phyloP scores from a whole-genome alignment of 352 stramenopile genomes.

The Bremia lactucae region DNA sequence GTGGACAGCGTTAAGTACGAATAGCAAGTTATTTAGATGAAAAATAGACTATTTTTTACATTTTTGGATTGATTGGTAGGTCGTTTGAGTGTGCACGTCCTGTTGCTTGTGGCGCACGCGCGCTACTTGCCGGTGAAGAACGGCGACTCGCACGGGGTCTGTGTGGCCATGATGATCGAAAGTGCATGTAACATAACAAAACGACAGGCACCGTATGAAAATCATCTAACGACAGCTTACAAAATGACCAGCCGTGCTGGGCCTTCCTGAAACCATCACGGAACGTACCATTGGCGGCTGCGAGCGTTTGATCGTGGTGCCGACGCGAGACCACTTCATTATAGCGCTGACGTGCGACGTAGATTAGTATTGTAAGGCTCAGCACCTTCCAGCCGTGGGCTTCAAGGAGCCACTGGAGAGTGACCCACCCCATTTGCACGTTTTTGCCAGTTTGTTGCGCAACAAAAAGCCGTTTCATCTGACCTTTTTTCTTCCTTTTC shows the following conservation, averaged over 20 bases:
- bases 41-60: too few relatives aligned
- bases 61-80: too few relatives aligned
- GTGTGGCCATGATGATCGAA: background rate
- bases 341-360: constrained; percentile 20
- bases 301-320: constrained; percentile 25
- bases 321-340: constrained; percentile 15
- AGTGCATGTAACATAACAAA: constrained; percentile 7
- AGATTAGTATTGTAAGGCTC: constrained; percentile 14
- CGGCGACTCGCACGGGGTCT: constrained; percentile 45
- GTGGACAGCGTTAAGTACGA: too few relatives aligned
- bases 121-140: constrained; percentile 44
- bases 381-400: constrained; percentile 48
- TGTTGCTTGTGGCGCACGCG: constrained; percentile 48
- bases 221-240: constrained; percentile 17
- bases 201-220: constrained; percentile 5
- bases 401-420: constrained; percentile 26
- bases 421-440: constrained; percentile 13
- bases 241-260: constrained; percentile 3
- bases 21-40: too few relatives aligned
- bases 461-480: constrained; percentile 1
- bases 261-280: constrained; percentile 1
- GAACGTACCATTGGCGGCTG: constrained; percentile 41
- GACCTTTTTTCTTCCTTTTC: constrained; percentile 5
- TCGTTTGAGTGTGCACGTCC: constrained; percentile 17
- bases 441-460: too few relatives aligned